A percentile compares a stretch with the other conserved stretches of the same genome.
Conservation (phyloP, 2,329 filamentous ascomycete genomes). For the Colletotrichum lupini region DNA sequence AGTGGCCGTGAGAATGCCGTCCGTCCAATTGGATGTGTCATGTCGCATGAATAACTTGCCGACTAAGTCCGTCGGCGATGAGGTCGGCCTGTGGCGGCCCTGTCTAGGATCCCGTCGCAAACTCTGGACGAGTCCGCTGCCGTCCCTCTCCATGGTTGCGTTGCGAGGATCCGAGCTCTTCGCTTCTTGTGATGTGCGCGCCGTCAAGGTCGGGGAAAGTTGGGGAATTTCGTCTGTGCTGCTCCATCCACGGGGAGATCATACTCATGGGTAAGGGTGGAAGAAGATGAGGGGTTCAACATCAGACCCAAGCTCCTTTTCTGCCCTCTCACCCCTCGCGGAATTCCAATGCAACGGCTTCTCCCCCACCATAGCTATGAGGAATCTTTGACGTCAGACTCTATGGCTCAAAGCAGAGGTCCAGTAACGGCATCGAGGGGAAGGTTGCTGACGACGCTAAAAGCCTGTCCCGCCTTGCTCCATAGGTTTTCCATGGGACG, state of each 20-base stretch:
- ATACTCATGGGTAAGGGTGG: not conserved
- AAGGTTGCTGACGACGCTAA: not conserved
- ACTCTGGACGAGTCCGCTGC: not conserved
- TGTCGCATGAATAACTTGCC: not conserved
- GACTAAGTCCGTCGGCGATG: not conserved
- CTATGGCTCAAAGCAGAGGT: not conserved
- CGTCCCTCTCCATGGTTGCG: not conserved
- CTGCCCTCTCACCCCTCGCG: not conserved
- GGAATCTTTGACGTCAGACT: not conserved
- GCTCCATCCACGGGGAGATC: not conserved
- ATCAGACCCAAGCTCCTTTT: slow-evolving; percentile 15
- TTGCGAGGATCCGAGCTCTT: not conserved
- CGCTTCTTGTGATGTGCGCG: not conserved
- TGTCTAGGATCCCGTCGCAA: not conserved
- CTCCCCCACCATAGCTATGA: not conserved
- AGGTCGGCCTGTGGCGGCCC: not conserved
- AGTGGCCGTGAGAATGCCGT: not conserved
- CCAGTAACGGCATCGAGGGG: not conserved
- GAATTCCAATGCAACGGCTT: not conserved
- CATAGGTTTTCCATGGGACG: not conserved
- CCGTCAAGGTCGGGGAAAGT: not conserved
- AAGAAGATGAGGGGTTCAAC: not conserved
- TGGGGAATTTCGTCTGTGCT: not conserved
- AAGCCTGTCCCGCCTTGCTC: not conserved
- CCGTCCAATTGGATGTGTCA: not conserved